Percentiles rank a stretch among this genome's conserved stretches.
phyloP scores from a whole-genome alignment of 2,329 filamentous ascomycete genomes.

The Cordyceps pruinosa region DNA sequence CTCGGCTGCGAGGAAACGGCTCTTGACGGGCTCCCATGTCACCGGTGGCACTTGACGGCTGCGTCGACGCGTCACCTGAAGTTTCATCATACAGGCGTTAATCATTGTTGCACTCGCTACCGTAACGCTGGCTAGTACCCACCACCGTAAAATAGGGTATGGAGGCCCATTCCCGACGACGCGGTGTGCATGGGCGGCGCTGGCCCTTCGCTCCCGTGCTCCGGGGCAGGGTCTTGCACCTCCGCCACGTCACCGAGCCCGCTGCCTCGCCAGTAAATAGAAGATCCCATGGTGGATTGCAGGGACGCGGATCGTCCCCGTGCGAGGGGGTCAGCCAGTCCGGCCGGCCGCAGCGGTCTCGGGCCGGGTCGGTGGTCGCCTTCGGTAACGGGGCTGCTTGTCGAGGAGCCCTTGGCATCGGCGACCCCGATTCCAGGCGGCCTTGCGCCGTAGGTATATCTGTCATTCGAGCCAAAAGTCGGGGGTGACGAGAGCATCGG shows the following conservation, averaged over 20 bases:
- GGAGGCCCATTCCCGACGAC: conserved; percentile 7
- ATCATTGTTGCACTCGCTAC: conserved; percentile 3
- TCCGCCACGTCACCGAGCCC: conserved; percentile 6
- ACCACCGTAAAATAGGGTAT: conserved; percentile 10
- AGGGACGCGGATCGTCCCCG: conserved; percentile 51
- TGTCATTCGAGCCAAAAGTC: conserved; percentile 31
- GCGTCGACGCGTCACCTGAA: conserved; percentile 2
- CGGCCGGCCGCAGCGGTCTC: conserved; percentile 50
- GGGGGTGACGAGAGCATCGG: conserved; percentile 51
- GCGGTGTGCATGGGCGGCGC: conserved; percentile 2
- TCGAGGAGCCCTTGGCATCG: conserved; percentile 18
- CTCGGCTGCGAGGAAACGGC: conserved; percentile 2
- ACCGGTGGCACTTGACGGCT: conserved; percentile 5
- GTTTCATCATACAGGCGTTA: conserved; percentile 1
- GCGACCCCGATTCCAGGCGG: conserved; percentile 35
- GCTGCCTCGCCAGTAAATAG: conserved; percentile 46
- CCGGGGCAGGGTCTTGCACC: neutral
- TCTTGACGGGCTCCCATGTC: conserved; percentile 2
- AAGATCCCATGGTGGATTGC: conserved; percentile 52
- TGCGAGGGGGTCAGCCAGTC: conserved; percentile 50
- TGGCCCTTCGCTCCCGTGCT: conserved; percentile 4
- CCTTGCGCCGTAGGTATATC: conserved; percentile 30
- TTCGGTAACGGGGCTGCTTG: conserved; percentile 17
- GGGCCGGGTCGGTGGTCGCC: conserved; percentile 32
- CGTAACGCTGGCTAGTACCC: neutral